Base-by-base conservation (phyloP, 2,329 filamentous ascomycete species). In the Thelonectria rubi region DNA sequence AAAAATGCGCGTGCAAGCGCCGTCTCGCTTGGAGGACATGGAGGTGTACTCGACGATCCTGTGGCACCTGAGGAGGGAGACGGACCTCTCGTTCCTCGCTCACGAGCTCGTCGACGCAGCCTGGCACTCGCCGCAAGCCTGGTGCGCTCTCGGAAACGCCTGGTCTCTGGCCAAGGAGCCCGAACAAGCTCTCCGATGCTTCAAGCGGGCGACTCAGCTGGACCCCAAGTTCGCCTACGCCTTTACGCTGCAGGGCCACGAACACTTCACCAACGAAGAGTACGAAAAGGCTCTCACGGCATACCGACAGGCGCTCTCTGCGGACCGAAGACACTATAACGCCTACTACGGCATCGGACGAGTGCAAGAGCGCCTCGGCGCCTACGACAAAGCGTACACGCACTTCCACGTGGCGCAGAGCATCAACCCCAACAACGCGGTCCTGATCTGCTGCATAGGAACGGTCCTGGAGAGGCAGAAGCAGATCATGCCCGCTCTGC, bases 41-140 rank as follows among this genome's bases (percentile, higher is more conserved):
- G 95, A 99, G 74, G 89, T 98, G 37, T 99, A 97, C 78, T 98
- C 94, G 14, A 99, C 95, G 1, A 90, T 97, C n/a, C 84, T 99
- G n/a, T 99, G 96, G 95, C 94, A 97, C 76, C 81, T 97, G 64
- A 97, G 97, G 77, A 90, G 91, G 65, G 94, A 97, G 73, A 91
- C 93, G 0, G 92, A 97, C 63, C 83, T 99, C 20, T 94, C 94
- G 1, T 97, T 95, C 77, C 83, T 99, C 26, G 93, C 94, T 0
- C 94, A 98, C 72, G 92, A 96, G 71, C 83, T 98, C 42, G 86
- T 97, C 53, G 94, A 97, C 66, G 83, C 91, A 15, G 91, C 93
- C 62, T 95, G 94, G 80, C 84, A 95, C 66, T 94, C 94, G 0
- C 94, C 95, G 2, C 91, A 99, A 76, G 93, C 95, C 4, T 99